Base-by-base conservation (phyloP, 352 stramenopile species). In the Phytophthora rubi region DNA sequence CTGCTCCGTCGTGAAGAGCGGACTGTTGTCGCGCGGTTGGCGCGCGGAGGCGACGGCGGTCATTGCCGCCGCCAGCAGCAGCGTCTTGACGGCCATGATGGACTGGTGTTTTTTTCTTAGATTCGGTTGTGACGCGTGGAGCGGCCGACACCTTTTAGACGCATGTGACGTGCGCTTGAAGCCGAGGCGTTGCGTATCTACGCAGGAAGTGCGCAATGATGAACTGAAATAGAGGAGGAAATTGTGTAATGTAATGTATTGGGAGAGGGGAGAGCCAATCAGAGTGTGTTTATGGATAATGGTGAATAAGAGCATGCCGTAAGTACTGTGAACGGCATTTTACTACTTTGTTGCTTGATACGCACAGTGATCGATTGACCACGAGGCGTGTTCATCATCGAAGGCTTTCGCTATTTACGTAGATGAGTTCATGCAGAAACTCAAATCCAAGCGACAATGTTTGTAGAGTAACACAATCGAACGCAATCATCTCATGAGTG, bases 1-100 rank as follows among this genome's bases (percentile, higher is more conserved):
- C 58, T 85, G 81, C 62, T 86, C 88, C 37, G 88, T 77, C 4
- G 80, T 68, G 70, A 93, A 93, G 15, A 93, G 76, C 53, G 82
- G 80, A 21, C 64, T 76, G 68, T 83, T 80, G 73, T 87, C 69
- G 32, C 53, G 35, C 10, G 62, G 33, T n/a, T 68, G 63, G 9
- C 57, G 52, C 2, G 69, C 59, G 9, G 69, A 45, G 18, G 51
- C 54, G 13, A 57, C 23, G 18, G 58, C 32, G 18, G 35, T 56
- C 32, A 65, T 58, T 1, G 63, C 42, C 4, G 67, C 55, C 15
- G 35, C 55, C 18, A 70, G 42, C 30, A 73, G 54, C 47, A 76
- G 59, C 42, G 47, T 73, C 49, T 70, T 70, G 37, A 76, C 15
- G 53, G 16, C 9, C 70, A 73, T 76, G 32, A 15, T 9, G 16